These are phyloP conservation scores for Tetradesmus lagerheimii DNA, from an alignment of 139 green algal genomes.

Conservation along the genomic window DNA sequence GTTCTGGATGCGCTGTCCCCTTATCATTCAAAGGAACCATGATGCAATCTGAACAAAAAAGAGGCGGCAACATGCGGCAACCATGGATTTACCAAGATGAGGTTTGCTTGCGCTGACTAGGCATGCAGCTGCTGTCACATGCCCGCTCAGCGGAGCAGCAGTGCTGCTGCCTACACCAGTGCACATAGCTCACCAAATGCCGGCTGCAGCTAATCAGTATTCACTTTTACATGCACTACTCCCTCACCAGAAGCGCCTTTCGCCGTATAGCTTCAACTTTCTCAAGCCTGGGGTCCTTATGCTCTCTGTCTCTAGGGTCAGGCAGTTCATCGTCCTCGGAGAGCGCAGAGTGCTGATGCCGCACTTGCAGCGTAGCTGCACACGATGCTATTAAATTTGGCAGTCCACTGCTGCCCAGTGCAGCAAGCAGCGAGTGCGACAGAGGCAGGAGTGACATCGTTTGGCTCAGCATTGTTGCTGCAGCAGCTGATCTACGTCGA, in stretches of 20 bases:
- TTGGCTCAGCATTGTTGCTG: background rate
- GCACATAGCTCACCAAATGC: background rate
- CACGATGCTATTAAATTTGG: background rate
- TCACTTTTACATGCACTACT: background rate
- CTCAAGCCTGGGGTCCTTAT: slow-evolving; percentile 1
- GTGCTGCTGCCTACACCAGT: background rate
- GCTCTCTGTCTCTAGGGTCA: background rate
- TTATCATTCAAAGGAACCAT: too few species aligned
- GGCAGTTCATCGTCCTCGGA: background rate
- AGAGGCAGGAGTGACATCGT: background rate
- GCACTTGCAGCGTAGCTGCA: background rate
- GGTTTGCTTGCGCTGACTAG: background rate
- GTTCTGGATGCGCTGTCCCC: too few species aligned
- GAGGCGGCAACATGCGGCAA: too few species aligned
- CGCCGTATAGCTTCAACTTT: slow-evolving; percentile 1
- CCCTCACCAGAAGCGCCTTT: background rate
- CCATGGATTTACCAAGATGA: too few species aligned
- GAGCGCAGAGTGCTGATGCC: background rate
- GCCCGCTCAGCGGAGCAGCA: too few species aligned
- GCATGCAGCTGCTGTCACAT: background rate
- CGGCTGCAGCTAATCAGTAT: background rate
- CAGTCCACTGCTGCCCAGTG: background rate
- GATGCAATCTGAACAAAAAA: too few species aligned
- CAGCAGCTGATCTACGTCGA: background rate
- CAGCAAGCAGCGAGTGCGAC: background rate